A percentile compares a stretch with the other conserved stretches of the same genome.
Conservation (phyloP, 305 asterid species). For the Fraxinus floribunda region DNA sequence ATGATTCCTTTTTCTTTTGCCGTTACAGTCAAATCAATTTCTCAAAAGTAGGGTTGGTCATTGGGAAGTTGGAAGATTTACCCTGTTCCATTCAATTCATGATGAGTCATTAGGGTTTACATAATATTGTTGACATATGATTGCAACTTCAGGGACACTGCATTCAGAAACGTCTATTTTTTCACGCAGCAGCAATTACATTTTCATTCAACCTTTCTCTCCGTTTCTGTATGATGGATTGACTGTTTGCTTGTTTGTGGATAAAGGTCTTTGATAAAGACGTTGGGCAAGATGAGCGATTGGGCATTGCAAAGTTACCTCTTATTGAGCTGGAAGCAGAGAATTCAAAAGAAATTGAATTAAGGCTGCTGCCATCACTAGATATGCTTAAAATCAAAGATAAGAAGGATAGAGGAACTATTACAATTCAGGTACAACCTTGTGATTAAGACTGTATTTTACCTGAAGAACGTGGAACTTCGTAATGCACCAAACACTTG, state of each 20-base stretch:
- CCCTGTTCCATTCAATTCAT: background rate
- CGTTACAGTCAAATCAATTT: background rate
- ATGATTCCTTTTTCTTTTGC: background rate
- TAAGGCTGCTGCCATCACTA: slow-evolving; percentile 71
- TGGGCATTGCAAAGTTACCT: slow-evolving; percentile 72
- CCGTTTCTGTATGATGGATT: background rate
- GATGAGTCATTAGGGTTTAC: background rate
- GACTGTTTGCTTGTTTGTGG: slow-evolving; percentile 3
- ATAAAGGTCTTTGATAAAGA: slow-evolving; percentile 86
- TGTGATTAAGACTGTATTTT: background rate
- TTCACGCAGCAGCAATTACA: background rate
- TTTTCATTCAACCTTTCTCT: background rate
- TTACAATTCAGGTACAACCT: slow-evolving; percentile 48
- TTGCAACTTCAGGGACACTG: background rate
- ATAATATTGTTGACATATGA: slow-evolving; percentile 3
- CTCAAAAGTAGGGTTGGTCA: background rate
- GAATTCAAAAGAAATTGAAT: slow-evolving; percentile 49
- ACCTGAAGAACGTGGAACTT: background rate
- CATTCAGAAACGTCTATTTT: background rate
- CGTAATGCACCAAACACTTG: background rate
- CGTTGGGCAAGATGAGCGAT: slow-evolving; percentile 82
- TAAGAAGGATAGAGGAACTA: slow-evolving; percentile 88
- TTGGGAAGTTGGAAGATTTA: background rate
- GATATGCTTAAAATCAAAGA: slow-evolving; percentile 90
- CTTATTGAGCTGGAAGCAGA: slow-evolving; percentile 73